Evolutionary conservation across 768 basidiomycete genomes (phyloP).

Genomic region (Fibroporia radiculosa): DNA sequence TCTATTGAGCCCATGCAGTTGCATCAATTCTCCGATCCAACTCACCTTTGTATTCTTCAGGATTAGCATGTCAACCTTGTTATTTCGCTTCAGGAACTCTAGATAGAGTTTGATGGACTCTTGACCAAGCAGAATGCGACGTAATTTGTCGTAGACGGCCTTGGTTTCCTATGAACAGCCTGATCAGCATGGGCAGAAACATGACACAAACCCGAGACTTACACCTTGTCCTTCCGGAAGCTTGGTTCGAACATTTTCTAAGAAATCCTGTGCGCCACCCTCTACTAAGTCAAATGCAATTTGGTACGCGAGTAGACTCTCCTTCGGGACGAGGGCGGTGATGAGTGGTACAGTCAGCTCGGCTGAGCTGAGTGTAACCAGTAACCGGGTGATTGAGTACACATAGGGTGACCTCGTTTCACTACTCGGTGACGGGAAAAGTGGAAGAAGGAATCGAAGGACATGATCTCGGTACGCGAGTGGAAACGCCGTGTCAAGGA

Average conservation of each 20-base stretch:
- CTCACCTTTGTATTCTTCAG: conserved; percentile 86
- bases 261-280: conserved; percentile 88
- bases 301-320: conserved; percentile 83
- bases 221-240: conserved; percentile 66
- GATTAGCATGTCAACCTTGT: conserved; percentile 86
- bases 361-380: conserved; percentile 83
- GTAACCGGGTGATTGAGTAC: conserved; percentile 77
- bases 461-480: conserved; percentile 81
- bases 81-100: conserved; percentile 92
- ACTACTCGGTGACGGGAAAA: conserved; percentile 72
- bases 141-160: conserved; percentile 64
- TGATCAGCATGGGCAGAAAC: neutral
- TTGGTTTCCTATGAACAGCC: conserved; percentile 41
- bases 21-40: neutral
- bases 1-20: neutral
- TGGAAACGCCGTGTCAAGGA: conserved; percentile 83
- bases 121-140: conserved; percentile 81
- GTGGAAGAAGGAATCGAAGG: conserved; percentile 69
- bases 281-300: conserved; percentile 94
- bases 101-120: conserved; percentile 90
- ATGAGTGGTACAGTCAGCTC: conserved; percentile 70
- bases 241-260: conserved; percentile 64
- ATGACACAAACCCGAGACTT: conserved; percentile 22
- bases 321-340: conserved; percentile 58
- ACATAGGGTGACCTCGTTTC: conserved; percentile 71